Evolutionary conservation across 306 rosid genomes (phyloP), one percentile per base, ranked within the genome.

Genomic region (Ziziphus jujuba): DNA sequence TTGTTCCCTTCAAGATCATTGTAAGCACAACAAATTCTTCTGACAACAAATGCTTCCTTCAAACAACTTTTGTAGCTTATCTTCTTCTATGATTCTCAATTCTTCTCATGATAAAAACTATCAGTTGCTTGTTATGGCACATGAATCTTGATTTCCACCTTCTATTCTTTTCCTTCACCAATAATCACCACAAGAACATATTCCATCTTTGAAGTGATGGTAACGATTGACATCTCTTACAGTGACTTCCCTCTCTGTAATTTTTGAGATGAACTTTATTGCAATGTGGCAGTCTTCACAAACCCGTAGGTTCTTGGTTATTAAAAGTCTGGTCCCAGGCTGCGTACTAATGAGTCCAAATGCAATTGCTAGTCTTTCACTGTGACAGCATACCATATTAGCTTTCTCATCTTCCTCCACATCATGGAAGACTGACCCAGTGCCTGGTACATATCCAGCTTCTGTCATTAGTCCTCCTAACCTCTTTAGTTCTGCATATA

Each of bases 241-340:
- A 3, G 82, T 87, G 40, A 89, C 79, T 72, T 86, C 93, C 80
- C 96, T 81, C 59, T 75, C 80, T 0, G 81, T 81, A 70, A 89
- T 87, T 59, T 77, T 81, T 23, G 86, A 85, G 71, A 88, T 81
- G 89, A 79, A 81, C 81, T 81, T 87, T 70, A 89, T 84, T 20
- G 92, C 90, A 28, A 80, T 82, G 73, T 89, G 96, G 75, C 96
- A 89, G 20, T 89, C 96, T 75, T 87, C 92, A 63, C 92, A 89
- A 45, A 87, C 75, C 61, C 87, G 73, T 31, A 89, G 83, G 60
- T 89, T 89, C 71, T 89, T 89, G 9, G 87, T 89, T 74, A 84
- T 87, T 77, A 89, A 77, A 64, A 89, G 89, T 72, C 84, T 61
- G 38, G 87, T 81, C 75, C 93, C 86, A 8, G 75, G 72, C 14